A percentile compares a stretch with the other conserved stretches of the same genome.
phyloP scores from a whole-genome alignment of 192 early-diverging fungal genomes.

The Podila clonocystis region DNA sequence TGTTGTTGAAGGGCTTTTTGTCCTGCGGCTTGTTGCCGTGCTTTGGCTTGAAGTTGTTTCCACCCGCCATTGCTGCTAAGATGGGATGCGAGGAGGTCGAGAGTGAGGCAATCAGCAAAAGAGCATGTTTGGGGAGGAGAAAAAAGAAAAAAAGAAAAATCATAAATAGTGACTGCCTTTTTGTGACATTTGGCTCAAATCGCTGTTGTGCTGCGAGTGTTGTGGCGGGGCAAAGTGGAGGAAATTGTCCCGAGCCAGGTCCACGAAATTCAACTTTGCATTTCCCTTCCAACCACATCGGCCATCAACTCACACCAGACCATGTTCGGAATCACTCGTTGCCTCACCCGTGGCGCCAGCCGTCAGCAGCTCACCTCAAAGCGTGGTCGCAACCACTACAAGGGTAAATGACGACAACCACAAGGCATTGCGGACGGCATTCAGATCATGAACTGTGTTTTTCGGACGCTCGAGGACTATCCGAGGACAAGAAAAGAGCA shows the following conservation, averaged over 20 bases:
- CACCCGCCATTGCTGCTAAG: conserved; percentile 5
- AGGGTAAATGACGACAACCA: conserved; percentile 50
- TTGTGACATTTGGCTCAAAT: not conserved
- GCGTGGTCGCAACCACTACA: conserved; percentile 69
- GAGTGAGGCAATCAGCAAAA: not conserved
- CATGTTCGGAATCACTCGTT: conserved; percentile 68
- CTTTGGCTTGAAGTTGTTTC: conserved; percentile 11
- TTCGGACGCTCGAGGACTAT: too few species aligned
- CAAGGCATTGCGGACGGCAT: too few species aligned
- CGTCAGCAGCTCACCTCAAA: conserved; percentile 64
- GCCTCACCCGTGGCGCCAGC: conserved; percentile 62
- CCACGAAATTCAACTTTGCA: too few species aligned
- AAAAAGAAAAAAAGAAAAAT: conserved; percentile 2
- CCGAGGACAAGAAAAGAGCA: not conserved
- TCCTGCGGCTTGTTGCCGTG: conserved; percentile 19
- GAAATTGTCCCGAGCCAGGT: too few species aligned
- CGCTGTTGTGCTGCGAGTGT: not conserved
- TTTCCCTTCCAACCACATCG: too few species aligned
- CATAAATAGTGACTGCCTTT: conserved; percentile 1
- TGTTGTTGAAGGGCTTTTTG: conserved; percentile 3
- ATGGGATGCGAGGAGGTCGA: not conserved
- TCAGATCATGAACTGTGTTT: too few species aligned
- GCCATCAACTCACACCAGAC: not conserved
- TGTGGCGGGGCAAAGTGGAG: not conserved
- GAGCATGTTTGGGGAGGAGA: too few species aligned